Conservation (phyloP, 352 stramenopile genomes). For the Pythium coloratum region DNA sequence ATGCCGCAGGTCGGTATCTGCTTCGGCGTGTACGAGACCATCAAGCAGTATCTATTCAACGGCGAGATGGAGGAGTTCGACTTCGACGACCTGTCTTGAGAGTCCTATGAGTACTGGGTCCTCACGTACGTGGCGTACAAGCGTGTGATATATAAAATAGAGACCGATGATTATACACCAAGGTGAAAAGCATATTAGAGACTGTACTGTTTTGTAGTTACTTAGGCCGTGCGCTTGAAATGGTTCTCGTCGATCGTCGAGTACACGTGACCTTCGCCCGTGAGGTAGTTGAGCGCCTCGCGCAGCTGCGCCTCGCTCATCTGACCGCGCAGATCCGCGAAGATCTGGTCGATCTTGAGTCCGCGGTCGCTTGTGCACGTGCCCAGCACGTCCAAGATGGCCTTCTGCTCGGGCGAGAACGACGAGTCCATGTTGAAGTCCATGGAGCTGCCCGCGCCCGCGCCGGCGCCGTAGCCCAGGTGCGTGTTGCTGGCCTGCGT, state of each 20-base stretch:
- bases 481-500: conserved; percentile 25
- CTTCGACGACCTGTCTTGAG: conserved; percentile 37
- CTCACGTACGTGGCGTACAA: neutral
- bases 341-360: conserved; percentile 84
- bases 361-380: conserved; percentile 72
- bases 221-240: conserved; percentile 84
- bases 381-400: conserved; percentile 75
- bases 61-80: conserved; percentile 72
- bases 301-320: conserved; percentile 70
- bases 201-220: neutral
- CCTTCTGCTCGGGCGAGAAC: conserved; percentile 78
- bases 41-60: conserved; percentile 71
- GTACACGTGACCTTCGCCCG: conserved; percentile 88
- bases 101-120: neutral
- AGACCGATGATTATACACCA: neutral
- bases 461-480: conserved; percentile 28
- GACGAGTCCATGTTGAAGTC: conserved; percentile 74
- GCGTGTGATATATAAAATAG: conserved; percentile 13
- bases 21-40: conserved; percentile 86
- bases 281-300: conserved; percentile 78
- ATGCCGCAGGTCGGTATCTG: conserved; percentile 82
- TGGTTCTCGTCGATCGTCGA: conserved; percentile 92
- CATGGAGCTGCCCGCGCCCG: conserved; percentile 29
- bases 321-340: conserved; percentile 49
- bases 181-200: neutral